phyloP scores from a whole-genome alignment of 2,329 filamentous ascomycete species.

The Septoria linicola region DNA sequence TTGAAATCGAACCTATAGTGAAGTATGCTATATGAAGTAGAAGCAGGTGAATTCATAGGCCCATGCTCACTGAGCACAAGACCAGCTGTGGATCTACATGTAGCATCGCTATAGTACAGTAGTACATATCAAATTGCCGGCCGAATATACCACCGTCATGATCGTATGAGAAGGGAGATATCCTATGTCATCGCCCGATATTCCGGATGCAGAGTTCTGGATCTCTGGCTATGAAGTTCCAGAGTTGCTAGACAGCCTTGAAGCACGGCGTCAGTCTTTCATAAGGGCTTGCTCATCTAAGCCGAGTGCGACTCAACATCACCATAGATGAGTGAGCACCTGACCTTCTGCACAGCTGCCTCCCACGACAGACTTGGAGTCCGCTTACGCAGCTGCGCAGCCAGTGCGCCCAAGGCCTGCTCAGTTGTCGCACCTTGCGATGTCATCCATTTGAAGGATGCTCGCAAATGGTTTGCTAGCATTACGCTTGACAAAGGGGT shows the following conservation, averaged over 20 bases:
- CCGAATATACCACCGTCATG: not conserved
- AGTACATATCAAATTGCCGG: not conserved
- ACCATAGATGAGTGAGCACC: too few relatives aligned
- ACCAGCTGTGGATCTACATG: too few relatives aligned
- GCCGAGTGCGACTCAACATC: too few relatives aligned
- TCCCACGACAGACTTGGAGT: not conserved
- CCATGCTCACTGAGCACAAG: not conserved
- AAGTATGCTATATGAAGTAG: not conserved
- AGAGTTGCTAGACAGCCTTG: too few relatives aligned
- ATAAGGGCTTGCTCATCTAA: too few relatives aligned
- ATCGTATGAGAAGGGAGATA: too few relatives aligned
- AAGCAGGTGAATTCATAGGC: too few relatives aligned
- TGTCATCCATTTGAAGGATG: not conserved
- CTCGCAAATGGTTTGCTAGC: not conserved
- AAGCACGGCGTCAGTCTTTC: too few relatives aligned
- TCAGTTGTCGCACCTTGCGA: not conserved
- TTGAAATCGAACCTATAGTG: not conserved
- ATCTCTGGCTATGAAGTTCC: too few relatives aligned
- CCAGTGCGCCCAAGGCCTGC: not conserved
- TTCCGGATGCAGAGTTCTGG: too few relatives aligned
- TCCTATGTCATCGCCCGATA: too few relatives aligned
- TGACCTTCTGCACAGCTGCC: too few relatives aligned
- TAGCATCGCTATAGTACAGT: not conserved
- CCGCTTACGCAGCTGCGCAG: not conserved
- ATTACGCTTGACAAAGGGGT: not conserved